Evolutionary conservation across 768 basidiomycete species (phyloP), one percentile per base, ranked within the genome.

Genomic region (Symmetrospora coprosmae): DNA sequence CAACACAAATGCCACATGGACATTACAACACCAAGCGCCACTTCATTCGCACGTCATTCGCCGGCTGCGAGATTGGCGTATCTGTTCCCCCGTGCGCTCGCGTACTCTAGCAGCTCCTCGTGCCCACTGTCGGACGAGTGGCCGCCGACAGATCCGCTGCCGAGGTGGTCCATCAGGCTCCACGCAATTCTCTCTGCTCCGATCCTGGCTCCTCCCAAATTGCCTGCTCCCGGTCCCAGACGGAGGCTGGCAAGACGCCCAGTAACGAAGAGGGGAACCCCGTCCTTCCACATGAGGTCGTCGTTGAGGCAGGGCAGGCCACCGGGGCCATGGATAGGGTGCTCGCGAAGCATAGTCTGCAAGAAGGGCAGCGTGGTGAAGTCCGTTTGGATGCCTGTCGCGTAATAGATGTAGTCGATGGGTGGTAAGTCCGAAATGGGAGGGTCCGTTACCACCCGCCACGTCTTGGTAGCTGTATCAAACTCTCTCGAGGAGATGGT

Each of bases 271-370:
- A 56, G 38, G 25, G 53, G 53, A 11, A 56, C 53, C 21, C 43
- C 39, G 6, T 23, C 33, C 25, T 17, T 35, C 64, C 63, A 66
- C 31, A 56, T 61, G 4, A 69, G 25, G 56, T 67, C 66, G 11
- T 17, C 31, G 11, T 66, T 67, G 4, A 69, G 28, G n/a, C 33
- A 23, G 0, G 68, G 68, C 7, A 67, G 43, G 13, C 65, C 66
- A 0, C 49, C 56, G 8, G 65, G 58, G 17, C 46, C 28, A 31
- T 66, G 59, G 50, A 67, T 61, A 0, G 66, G 66, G 39, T 64
- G 39, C 0, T 19, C 14, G 16, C 21, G 4, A 13, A 61, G 39
- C 13, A 70, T 28, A 23, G 47, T 39, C 33, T 51, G 40, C 2
- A 70, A 16, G 48, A 65, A 66, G 0, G 45, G 28, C 1, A 69